Conservation (phyloP, 257 asterid genomes). For the Datura wrightii region DNA sequence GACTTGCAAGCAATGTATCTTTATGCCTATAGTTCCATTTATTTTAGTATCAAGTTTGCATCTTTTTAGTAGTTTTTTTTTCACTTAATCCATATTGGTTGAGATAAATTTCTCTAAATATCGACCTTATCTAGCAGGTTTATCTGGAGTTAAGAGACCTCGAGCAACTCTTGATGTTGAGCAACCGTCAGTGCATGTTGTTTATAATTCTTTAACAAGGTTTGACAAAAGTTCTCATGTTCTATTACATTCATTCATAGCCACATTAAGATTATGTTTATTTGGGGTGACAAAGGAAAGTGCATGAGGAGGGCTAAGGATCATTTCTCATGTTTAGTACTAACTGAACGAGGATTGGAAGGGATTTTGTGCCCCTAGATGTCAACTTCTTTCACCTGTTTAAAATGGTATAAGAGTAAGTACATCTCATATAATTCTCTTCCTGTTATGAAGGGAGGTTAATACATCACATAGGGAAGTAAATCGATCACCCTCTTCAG, state of each 20-base stretch:
- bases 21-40: neutral
- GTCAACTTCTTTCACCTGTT: neutral
- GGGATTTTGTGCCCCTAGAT: neutral
- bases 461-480: conserved; percentile 13
- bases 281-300: neutral
- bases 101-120: neutral
- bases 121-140: conserved; percentile 42
- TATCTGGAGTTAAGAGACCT: conserved; percentile 84
- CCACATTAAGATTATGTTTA: conserved; percentile 2
- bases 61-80: conserved; percentile 19
- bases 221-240: conserved; percentile 37
- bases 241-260: conserved; percentile 23
- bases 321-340: conserved; percentile 15
- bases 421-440: conserved; percentile 18
- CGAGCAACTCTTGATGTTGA: conserved; percentile 65
- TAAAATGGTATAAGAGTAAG: conserved; percentile 19
- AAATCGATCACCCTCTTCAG: neutral
- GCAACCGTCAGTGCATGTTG: conserved; percentile 79
- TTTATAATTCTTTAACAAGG: conserved; percentile 81
- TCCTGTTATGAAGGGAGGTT: neutral
- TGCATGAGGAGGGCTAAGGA: conserved; percentile 19
- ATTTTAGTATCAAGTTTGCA: neutral
- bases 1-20: conserved; percentile 18
- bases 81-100: conserved; percentile 26
- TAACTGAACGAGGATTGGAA: neutral